Conservation (phyloP, 257 asterid genomes). For the Solanum dulcamara region DNA sequence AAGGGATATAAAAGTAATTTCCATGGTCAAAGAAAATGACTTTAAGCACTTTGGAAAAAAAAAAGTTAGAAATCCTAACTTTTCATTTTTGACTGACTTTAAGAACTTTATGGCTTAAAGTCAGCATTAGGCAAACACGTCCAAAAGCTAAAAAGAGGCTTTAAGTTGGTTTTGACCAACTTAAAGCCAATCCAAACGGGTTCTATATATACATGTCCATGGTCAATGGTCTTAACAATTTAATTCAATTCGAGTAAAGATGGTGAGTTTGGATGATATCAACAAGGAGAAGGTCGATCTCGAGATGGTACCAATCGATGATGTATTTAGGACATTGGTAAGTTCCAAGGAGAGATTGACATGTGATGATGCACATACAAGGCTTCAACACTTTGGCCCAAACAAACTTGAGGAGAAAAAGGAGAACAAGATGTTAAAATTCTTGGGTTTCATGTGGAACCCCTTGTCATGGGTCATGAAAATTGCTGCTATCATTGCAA, state of each 20-base stretch:
- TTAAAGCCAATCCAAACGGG: too few relatives aligned
- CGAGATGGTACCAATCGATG: constrained; percentile 60
- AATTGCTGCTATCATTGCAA: constrained; percentile 57
- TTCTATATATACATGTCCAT: too few relatives aligned
- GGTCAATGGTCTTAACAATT: too few relatives aligned
- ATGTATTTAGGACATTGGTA: constrained; percentile 45
- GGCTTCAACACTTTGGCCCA: constrained; percentile 54
- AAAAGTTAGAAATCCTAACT: too few relatives aligned
- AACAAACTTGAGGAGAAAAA: constrained; percentile 84
- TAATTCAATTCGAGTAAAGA: background rate
- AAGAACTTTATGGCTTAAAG: too few relatives aligned
- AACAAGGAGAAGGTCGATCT: constrained; percentile 67
- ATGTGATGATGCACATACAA: constrained; percentile 33
- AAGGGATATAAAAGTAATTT: too few relatives aligned
- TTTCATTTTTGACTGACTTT: too few relatives aligned
- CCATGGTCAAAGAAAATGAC: too few relatives aligned
- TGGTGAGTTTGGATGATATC: constrained; percentile 46
- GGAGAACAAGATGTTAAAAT: constrained; percentile 53
- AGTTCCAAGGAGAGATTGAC: constrained; percentile 57
- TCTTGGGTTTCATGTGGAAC: constrained; percentile 73
- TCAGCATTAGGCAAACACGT: too few relatives aligned
- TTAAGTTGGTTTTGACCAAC: too few relatives aligned
- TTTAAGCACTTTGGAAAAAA: too few relatives aligned
- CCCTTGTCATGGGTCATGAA: constrained; percentile 75
- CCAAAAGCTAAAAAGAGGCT: too few relatives aligned